These are phyloP conservation scores for Lactarius sanguifluus DNA, from an alignment of 768 basidiomycete genomes.

Conservation along the genomic window DNA sequence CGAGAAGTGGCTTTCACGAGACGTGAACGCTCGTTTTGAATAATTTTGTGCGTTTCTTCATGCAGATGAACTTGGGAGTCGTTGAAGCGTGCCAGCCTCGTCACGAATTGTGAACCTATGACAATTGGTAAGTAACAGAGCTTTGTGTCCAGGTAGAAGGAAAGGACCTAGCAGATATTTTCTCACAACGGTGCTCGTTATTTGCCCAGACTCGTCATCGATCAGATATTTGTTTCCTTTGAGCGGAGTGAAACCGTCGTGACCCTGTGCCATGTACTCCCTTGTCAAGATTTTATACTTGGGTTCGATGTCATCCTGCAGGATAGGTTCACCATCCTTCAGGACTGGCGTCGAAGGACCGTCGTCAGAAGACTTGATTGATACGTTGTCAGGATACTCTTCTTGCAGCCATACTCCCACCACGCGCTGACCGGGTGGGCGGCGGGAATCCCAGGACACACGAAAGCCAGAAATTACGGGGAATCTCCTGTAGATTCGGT, in stretches of 20 bases:
- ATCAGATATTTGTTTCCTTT: conserved; percentile 66
- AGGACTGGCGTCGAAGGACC: conserved; percentile 33
- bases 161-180: conserved; percentile 75
- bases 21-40: conserved; percentile 48
- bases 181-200: conserved; percentile 77
- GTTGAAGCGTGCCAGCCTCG: conserved; percentile 52
- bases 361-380: conserved; percentile 28
- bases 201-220: conserved; percentile 79
- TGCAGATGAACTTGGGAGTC: conserved; percentile 40
- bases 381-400: conserved; percentile 30
- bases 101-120: conserved; percentile 72
- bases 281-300: conserved; percentile 83
- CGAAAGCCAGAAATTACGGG: conserved; percentile 83
- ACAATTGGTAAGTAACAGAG: conserved; percentile 2
- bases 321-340: conserved; percentile 54
- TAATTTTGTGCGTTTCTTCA: conserved; percentile 44
- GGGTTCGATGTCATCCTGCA: conserved; percentile 48
- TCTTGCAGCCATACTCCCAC: conserved; percentile 63
- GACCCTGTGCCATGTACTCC: conserved; percentile 81
- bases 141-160: background rate
- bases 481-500: conserved; percentile 61
- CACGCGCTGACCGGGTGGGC: conserved; percentile 68
- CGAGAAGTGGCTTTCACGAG: conserved; percentile 21
- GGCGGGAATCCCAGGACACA: conserved; percentile 84
- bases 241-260: conserved; percentile 77